Evolutionary conservation across 257 asterid species (phyloP).

Genomic region (Hygrophila difformis): DNA sequence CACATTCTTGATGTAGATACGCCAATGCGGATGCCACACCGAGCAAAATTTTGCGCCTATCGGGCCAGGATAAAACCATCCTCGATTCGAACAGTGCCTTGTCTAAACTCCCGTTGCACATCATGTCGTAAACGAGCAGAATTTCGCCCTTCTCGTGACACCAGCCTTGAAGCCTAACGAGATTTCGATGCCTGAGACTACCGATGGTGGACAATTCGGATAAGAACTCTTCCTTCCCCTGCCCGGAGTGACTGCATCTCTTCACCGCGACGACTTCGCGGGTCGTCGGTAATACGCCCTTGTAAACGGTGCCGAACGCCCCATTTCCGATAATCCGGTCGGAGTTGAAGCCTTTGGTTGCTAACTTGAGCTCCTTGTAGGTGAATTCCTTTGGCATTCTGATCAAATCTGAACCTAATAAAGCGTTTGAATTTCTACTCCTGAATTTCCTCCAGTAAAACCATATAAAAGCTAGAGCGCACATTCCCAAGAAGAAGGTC

Average conservation of each 20-base stretch:
- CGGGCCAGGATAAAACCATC: conserved; percentile 51
- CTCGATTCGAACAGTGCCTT: conserved; percentile 67
- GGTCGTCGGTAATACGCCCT: conserved; percentile 39
- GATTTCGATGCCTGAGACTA: conserved; percentile 72
- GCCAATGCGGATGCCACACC: conserved; percentile 85
- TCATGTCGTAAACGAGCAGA: conserved; percentile 57
- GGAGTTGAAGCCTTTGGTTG: conserved; percentile 53
- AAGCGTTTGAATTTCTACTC: conserved; percentile 26
- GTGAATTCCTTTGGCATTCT: conserved; percentile 71
- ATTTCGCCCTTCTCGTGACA: conserved; percentile 81
- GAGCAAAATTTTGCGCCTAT: conserved; percentile 45
- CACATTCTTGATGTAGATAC: conserved; percentile 79
- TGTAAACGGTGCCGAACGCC: conserved; percentile 74
- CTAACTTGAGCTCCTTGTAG: conserved; percentile 55
- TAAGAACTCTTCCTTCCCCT: conserved; percentile 67
- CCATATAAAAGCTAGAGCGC: conserved; percentile 42
- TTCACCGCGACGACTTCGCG: conserved; percentile 72
- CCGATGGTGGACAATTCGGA: conserved; percentile 73
- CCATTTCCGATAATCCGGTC: conserved; percentile 56
- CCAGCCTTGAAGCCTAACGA: conserved; percentile 78
- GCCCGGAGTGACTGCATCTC: conserved; percentile 62
- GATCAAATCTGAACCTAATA: conserved; percentile 51
- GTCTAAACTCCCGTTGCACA: conserved; percentile 78
- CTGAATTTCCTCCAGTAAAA: conserved; percentile 46
- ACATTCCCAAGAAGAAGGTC: conserved; percentile 58